Conservation (phyloP, 495 filamentous ascomycete species). For the Saxispiralis lemnorum region DNA sequence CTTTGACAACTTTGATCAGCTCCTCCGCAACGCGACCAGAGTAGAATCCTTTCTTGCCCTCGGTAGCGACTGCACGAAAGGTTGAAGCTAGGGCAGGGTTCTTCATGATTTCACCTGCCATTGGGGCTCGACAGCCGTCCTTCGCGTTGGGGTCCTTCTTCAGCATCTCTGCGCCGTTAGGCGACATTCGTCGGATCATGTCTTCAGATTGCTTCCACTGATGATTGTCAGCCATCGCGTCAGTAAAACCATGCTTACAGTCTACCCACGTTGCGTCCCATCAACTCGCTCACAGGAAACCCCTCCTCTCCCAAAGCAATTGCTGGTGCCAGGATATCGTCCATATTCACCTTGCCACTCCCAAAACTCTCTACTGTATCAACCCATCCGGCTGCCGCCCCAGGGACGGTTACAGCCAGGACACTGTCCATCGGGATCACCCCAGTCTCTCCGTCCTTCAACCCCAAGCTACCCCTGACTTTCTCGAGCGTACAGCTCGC, state of each 20-base stretch:
- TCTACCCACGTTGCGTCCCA: constrained; percentile 46
- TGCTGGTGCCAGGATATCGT: constrained; percentile 65
- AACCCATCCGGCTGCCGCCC: constrained; percentile 85
- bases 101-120: constrained; percentile 73
- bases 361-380: constrained; percentile 85
- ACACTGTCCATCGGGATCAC: constrained; percentile 59
- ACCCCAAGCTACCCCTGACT: constrained; percentile 49
- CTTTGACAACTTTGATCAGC: constrained; percentile 57
- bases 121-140: constrained; percentile 52
- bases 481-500: constrained; percentile 48
- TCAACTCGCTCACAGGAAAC: constrained; percentile 71
- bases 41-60: constrained; percentile 88
- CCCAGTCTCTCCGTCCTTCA: constrained; percentile 42
- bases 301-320: constrained; percentile 78
- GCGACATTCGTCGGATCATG: constrained; percentile 49
- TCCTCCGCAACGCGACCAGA: constrained; percentile 62
- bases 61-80: constrained; percentile 57
- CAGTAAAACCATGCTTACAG: background rate
- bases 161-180: constrained; percentile 71
- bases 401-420: constrained; percentile 71
- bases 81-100: constrained; percentile 68
- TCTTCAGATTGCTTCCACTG: constrained; percentile 53
- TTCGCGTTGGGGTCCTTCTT: constrained; percentile 48
- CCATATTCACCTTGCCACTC: constrained; percentile 62
- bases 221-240: constrained; percentile 1